Evolutionary conservation across 495 filamentous ascomycete genomes (phyloP).

Genomic region (Acidiella bohemica): DNA sequence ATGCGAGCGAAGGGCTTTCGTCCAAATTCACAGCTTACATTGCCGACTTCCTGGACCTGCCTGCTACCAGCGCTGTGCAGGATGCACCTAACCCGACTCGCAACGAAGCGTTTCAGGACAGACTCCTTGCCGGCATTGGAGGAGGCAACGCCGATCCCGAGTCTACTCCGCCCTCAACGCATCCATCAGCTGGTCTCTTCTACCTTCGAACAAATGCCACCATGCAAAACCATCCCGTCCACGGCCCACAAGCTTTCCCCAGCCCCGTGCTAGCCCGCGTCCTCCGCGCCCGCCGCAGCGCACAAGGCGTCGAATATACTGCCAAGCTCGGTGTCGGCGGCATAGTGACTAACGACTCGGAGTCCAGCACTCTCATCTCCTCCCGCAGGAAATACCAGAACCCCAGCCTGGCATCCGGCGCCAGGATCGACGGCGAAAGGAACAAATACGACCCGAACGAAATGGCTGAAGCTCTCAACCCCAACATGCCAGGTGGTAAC

Average conservation of each 20-base stretch:
- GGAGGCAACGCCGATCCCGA: conserved; percentile 37
- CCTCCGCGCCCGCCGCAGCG: conserved; percentile 32
- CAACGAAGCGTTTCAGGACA: neutral
- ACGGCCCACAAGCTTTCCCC: conserved; percentile 56
- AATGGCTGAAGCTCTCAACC: conserved; percentile 4
- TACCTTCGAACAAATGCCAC: conserved; percentile 62
- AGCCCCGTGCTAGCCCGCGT: conserved; percentile 57
- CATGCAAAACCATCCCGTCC: conserved; percentile 65
- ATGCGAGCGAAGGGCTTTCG: conserved; percentile 14
- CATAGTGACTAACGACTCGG: conserved; percentile 19
- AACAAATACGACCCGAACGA: conserved; percentile 1
- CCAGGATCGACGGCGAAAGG: neutral
- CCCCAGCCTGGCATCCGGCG: neutral
- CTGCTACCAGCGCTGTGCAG: conserved; percentile 14
- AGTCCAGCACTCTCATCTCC: neutral
- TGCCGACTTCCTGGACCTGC: conserved; percentile 43
- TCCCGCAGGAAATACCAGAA: too few species aligned
- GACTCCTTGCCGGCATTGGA: neutral
- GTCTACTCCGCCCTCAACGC: conserved; percentile 62
- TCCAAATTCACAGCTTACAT: conserved; percentile 37
- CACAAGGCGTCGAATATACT: conserved; percentile 5
- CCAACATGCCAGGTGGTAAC: conserved; percentile 14
- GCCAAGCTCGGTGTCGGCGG: conserved; percentile 26
- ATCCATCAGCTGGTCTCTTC: conserved; percentile 81
- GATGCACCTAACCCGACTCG: neutral